A percentile compares a stretch with the other conserved stretches of the same genome.
These are phyloP conservation scores for Macrolepiota dolichaula DNA, from an alignment of 768 basidiomycete species.

Conservation along the genomic window DNA sequence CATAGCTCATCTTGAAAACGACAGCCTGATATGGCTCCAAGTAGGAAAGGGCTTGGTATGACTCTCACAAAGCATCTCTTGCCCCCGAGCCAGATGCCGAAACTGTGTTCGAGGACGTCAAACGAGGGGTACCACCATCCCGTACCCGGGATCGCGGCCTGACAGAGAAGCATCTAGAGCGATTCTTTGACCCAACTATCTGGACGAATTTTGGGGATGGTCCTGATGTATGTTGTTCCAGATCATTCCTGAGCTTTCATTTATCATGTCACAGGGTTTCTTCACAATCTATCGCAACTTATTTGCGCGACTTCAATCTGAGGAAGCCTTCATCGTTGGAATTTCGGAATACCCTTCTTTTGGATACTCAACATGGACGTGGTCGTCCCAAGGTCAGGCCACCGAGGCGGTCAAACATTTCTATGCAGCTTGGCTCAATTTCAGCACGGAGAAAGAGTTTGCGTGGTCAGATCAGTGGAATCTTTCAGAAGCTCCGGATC, in stretches of 20 bases:
- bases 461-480: slow-evolving; percentile 87
- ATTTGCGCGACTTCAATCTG: slow-evolving; percentile 77
- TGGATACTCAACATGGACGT: slow-evolving; percentile 74
- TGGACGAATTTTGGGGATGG: slow-evolving; percentile 67
- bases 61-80: slow-evolving; percentile 82
- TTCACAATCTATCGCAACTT: slow-evolving; percentile 86
- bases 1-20: not conserved
- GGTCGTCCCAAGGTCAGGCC: slow-evolving; percentile 46
- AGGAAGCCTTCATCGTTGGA: slow-evolving; percentile 55
- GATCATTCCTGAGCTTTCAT: not conserved
- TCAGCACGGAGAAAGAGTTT: slow-evolving; percentile 85
- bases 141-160: slow-evolving; percentile 67
- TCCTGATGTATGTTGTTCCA: slow-evolving; percentile 42
- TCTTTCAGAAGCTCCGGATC: slow-evolving; percentile 78
- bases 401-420: slow-evolving; percentile 65
- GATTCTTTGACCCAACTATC: slow-evolving; percentile 75
- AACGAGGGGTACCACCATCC: slow-evolving; percentile 59
- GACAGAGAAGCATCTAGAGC: slow-evolving; percentile 73
- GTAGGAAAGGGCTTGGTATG: slow-evolving; percentile 99
- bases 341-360: slow-evolving; percentile 72
- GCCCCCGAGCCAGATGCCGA: slow-evolving; percentile 81
- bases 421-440: slow-evolving; percentile 85
- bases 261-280: slow-evolving; percentile 60
- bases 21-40: slow-evolving; percentile 26
- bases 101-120: slow-evolving; percentile 82